Conservation (phyloP, 1,284 basidiomycete genomes). For the Boletus albobrunnescens region DNA sequence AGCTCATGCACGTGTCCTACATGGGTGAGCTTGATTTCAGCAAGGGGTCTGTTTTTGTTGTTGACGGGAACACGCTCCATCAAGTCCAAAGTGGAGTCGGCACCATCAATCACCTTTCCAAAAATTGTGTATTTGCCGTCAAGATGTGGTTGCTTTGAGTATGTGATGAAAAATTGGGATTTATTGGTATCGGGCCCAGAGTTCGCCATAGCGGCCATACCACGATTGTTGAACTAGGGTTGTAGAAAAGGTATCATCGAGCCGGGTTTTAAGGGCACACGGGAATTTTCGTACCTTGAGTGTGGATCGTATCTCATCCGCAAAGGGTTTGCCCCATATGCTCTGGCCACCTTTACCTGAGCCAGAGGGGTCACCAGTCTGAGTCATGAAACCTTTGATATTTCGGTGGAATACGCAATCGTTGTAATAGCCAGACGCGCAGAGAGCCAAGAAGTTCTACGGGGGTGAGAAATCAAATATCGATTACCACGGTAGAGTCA, state of each 20-base stretch:
- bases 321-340: constrained; percentile 83
- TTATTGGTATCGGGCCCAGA: constrained; percentile 92
- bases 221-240: constrained; percentile 79
- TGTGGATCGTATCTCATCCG: constrained; percentile 88
- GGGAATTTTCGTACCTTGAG: constrained; percentile 64
- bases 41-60: constrained; percentile 83
- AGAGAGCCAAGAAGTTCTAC: constrained; percentile 93
- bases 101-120: constrained; percentile 92
- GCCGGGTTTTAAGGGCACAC: background rate
- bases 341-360: constrained; percentile 81
- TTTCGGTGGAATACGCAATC: constrained; percentile 88
- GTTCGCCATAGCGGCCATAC: constrained; percentile 96
- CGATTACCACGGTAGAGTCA: constrained; percentile 12
- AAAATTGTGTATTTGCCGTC: constrained; percentile 95
- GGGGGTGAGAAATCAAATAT: constrained; percentile 5
- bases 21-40: constrained; percentile 76
- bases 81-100: constrained; percentile 81
- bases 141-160: constrained; percentile 86
- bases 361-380: constrained; percentile 85
- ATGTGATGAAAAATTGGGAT: constrained; percentile 93
- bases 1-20: constrained; percentile 43
- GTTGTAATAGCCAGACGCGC: constrained; percentile 87
- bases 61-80: constrained; percentile 91
- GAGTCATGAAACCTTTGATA: constrained; percentile 94
- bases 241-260: background rate